Evolutionary conservation across 1,284 basidiomycete species (phyloP).

Genomic region (Tilletia indica): DNA sequence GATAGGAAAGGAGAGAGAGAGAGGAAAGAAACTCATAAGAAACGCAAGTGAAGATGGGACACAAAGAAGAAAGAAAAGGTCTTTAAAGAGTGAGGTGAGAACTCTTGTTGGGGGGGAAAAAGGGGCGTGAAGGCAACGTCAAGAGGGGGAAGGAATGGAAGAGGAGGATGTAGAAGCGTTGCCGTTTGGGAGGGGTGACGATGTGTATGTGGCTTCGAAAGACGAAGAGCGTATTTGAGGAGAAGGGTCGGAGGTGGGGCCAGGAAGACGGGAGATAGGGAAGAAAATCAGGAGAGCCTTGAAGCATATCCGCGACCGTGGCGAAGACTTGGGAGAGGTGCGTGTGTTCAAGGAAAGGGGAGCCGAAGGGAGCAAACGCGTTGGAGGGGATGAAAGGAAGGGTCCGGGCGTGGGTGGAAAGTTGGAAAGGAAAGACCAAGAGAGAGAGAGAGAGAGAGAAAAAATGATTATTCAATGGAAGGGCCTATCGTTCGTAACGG

Average conservation of each 20-base stretch:
- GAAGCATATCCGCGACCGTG: not conserved
- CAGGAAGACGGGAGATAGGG: not conserved
- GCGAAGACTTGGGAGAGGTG: not conserved
- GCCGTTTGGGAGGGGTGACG: not conserved
- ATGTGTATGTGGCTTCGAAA: not conserved
- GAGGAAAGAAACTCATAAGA: slow-evolving; percentile 13
- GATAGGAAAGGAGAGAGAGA: slow-evolving; percentile 3
- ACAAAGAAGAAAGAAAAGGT: not conserved
- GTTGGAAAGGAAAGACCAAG: not conserved
- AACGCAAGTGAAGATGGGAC: not conserved
- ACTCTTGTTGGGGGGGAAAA: not conserved
- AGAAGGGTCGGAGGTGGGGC: not conserved
- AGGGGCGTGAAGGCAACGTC: not conserved
- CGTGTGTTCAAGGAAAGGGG: too few species aligned
- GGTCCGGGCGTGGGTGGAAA: not conserved
- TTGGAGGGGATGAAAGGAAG: not conserved
- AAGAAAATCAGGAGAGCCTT: not conserved
- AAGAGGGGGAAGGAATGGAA: slow-evolving; percentile 14
- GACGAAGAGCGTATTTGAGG: not conserved
- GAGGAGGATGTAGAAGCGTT: slow-evolving; percentile 3
- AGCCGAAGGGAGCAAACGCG: not conserved
- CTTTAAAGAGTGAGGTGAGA: not conserved
- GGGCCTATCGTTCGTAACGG: too few species aligned
- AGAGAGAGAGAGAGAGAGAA: slow-evolving; percentile 8
- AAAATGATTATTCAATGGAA: not conserved